A percentile compares a stretch with the other conserved stretches of the same genome.
These are phyloP conservation scores for Schizothecium vesticola DNA, from an alignment of 495 filamentous ascomycete species.

Conservation along the genomic window DNA sequence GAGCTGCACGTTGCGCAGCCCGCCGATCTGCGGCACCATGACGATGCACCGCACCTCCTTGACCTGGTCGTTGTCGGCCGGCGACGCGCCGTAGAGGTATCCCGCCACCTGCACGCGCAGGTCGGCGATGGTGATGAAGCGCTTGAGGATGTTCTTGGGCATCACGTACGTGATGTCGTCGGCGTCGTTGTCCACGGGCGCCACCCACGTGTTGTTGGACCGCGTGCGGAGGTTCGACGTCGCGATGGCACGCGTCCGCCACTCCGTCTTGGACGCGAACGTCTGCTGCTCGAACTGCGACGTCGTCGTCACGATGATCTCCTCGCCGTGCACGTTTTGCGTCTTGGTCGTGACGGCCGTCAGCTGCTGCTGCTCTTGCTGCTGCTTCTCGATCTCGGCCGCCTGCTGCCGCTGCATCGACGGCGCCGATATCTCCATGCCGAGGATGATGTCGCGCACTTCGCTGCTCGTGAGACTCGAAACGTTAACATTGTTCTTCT, in stretches of 20 bases:
- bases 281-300: slow-evolving; percentile 96
- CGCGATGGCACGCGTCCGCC: slow-evolving; percentile 94
- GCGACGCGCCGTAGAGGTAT: slow-evolving; percentile 90
- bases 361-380: slow-evolving; percentile 91
- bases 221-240: slow-evolving; percentile 92
- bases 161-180: slow-evolving; percentile 90
- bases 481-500: slow-evolving; percentile 99
- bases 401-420: slow-evolving; percentile 98
- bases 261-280: slow-evolving; percentile 98
- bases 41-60: slow-evolving; percentile 96
- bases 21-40: slow-evolving; percentile 95
- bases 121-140: slow-evolving; percentile 97
- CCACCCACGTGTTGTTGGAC: slow-evolving; percentile 98
- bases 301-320: slow-evolving; percentile 96
- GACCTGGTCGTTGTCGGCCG: slow-evolving; percentile 89
- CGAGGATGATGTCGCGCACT: slow-evolving; percentile 96
- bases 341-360: slow-evolving; percentile 98
- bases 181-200: slow-evolving; percentile 79
- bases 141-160: slow-evolving; percentile 98
- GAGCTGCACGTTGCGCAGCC: slow-evolving; percentile 83
- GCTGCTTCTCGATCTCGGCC: slow-evolving; percentile 98
- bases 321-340: slow-evolving; percentile 94
- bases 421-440: slow-evolving; percentile 99
- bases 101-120: slow-evolving; percentile 93
- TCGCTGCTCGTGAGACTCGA: slow-evolving; percentile 93